phyloP scores from a whole-genome alignment of 352 stramenopile species.

The Thalassiosira oceanica region DNA sequence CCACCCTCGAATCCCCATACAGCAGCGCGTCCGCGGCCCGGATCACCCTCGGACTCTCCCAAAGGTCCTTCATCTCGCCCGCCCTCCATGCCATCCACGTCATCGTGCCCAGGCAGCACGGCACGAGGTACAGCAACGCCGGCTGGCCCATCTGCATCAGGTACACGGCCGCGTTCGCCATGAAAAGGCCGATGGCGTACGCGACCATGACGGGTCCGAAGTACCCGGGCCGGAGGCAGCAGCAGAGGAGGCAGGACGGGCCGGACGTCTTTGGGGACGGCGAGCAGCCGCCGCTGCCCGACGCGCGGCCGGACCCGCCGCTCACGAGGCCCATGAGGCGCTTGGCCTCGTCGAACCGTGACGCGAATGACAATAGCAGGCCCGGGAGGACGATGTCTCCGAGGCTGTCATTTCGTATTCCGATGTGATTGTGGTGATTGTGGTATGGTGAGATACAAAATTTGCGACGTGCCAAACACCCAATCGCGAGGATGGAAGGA shows the following conservation, averaged over 20 bases:
- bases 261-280: constrained; percentile 11
- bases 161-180: constrained; percentile 92
- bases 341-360: constrained; percentile 89
- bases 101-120: constrained; percentile 87
- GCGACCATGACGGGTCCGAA: constrained; percentile 89
- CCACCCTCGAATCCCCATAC: constrained; percentile 42
- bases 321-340: constrained; percentile 57
- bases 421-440: no score
- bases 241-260: constrained; percentile 27
- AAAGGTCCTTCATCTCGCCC: constrained; percentile 87
- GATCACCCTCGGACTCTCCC: constrained; percentile 82
- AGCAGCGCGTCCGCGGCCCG: constrained; percentile 37
- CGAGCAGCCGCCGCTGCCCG: constrained; percentile 64
- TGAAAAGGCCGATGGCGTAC: constrained; percentile 90
- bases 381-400: constrained; percentile 95
- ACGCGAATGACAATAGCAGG: constrained; percentile 92
- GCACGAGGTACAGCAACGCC: constrained; percentile 94
- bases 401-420: no score
- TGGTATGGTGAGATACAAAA: no score
- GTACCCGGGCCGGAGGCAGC: constrained; percentile 70
- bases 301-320: constrained; percentile 36
- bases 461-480: no score
- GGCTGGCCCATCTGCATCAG: constrained; percentile 91
- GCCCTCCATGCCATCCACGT: constrained; percentile 80
- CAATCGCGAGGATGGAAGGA: no score